Evolutionary conservation across 75 land plant species (phyloP).

Genomic region (Chamaecyparis obtusa): DNA sequence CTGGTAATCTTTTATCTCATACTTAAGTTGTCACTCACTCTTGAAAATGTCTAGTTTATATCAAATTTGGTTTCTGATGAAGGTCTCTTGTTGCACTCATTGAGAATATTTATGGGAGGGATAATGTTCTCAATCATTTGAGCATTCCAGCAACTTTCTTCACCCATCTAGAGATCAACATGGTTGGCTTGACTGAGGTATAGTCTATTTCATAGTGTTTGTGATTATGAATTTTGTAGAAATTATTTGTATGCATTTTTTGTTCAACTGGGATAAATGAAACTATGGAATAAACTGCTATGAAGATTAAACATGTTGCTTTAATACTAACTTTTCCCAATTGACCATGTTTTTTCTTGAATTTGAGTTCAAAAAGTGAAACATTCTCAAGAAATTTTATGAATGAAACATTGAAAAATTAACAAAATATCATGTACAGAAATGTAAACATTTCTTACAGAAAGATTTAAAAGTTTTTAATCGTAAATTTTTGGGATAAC

Average conservation of each 20-base stretch:
- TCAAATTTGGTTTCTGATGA: background rate
- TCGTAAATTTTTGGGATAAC: background rate
- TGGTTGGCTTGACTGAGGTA: conserved; percentile 99
- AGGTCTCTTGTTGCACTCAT: conserved; percentile 55
- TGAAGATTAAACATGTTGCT: background rate
- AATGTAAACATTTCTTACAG: background rate
- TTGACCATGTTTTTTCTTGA: background rate
- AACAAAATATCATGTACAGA: background rate
- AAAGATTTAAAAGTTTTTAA: background rate
- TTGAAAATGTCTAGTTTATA: background rate
- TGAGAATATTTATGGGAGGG: conserved; percentile 82
- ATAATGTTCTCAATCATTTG: conserved; percentile 85
- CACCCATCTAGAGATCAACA: conserved; percentile 99
- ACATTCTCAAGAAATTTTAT: background rate
- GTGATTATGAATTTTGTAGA: background rate
- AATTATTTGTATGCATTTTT: background rate
- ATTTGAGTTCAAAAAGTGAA: background rate
- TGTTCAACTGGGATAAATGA: background rate
- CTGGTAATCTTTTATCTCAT: background rate
- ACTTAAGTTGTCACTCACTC: background rate
- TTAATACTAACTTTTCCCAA: background rate
- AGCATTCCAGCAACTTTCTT: conserved; percentile 99
- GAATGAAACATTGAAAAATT: background rate
- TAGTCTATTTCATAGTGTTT: background rate
- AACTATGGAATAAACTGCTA: background rate